A percentile compares a stretch with the other conserved stretches of the same genome.
Evolutionary conservation across 1,284 basidiomycete genomes (phyloP).

Genomic region (Megacollybia platyphylla): DNA sequence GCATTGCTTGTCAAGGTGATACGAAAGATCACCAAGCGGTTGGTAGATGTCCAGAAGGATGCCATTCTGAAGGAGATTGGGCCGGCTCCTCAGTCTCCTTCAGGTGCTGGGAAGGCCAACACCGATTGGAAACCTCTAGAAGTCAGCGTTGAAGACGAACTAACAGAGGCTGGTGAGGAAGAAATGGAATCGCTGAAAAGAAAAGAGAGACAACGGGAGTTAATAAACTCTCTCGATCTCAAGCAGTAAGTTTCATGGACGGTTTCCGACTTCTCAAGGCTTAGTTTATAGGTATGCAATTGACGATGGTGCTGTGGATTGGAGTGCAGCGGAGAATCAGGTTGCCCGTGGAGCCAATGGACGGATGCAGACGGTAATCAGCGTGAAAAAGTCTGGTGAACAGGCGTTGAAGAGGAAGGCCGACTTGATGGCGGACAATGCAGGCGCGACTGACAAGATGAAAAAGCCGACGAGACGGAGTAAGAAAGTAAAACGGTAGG

Average conservation of each 20-base stretch:
- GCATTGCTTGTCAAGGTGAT: conserved; percentile 90
- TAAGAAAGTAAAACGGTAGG: conserved; percentile 45
- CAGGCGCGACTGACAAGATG: conserved; percentile 17
- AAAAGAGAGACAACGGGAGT: conserved; percentile 65
- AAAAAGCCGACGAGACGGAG: conserved; percentile 41
- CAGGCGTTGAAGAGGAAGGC: conserved; percentile 55
- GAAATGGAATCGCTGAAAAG: conserved; percentile 29
- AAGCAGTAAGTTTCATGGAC: conserved; percentile 48
- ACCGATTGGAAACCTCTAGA: conserved; percentile 38
- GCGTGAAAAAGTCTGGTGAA: conserved; percentile 45
- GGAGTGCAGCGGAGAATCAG: conserved; percentile 63
- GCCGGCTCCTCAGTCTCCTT: conserved; percentile 15
- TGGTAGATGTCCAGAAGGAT: conserved; percentile 75
- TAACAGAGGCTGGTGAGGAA: conserved; percentile 60
- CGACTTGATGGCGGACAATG: conserved; percentile 18
- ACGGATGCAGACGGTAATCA: conserved; percentile 58
- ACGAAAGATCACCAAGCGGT: conserved; percentile 70
- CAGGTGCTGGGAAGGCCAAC: conserved; percentile 9
- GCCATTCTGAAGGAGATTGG: conserved; percentile 42
- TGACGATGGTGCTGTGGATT: conserved; percentile 56
- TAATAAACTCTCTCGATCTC: conserved; percentile 79
- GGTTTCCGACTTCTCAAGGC: conserved; percentile 3
- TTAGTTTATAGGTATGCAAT: conserved; percentile 59
- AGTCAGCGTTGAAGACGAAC: conserved; percentile 44
- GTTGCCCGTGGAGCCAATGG: conserved; percentile 32